Conservation (phyloP, 2,329 filamentous ascomycete species). For the Fusarium sp. region DNA sequence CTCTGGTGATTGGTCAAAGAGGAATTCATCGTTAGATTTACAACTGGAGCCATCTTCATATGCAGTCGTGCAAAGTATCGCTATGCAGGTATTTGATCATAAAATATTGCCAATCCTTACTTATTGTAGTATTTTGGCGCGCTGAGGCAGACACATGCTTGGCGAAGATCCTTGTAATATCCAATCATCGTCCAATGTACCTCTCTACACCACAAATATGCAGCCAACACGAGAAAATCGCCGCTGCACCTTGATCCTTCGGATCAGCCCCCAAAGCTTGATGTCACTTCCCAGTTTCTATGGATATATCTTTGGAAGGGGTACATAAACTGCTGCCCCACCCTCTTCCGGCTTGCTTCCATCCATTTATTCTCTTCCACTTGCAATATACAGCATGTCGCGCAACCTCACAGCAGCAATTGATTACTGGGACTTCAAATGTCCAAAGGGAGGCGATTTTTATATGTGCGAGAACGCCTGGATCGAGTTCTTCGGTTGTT, state of each 20-base stretch:
- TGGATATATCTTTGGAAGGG: rapidly evolving
- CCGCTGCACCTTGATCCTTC: no score
- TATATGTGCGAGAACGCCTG: conserved; percentile 1
- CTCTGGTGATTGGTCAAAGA: no score
- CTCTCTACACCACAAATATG: rapidly evolving
- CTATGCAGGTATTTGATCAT: no score
- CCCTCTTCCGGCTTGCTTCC: rapidly evolving
- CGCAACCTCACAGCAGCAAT: not conserved
- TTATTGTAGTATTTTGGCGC: no score
- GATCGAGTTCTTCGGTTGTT: not conserved
- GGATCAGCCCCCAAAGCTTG: not conserved
- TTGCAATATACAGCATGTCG: not conserved
- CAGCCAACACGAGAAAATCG: no score
- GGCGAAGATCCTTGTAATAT: not conserved
- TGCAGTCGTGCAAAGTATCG: no score
- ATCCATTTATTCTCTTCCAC: rapidly evolving
- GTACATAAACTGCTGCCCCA: not conserved
- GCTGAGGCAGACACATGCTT: not conserved
- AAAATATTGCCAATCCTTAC: no score
- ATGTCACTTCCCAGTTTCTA: not conserved
- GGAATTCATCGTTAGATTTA: no score
- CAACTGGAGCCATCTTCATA: no score
- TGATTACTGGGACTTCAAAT: not conserved
- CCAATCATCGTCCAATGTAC: not conserved
- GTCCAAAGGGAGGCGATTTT: not conserved